These are phyloP conservation scores for Paramecium caudatum DNA, from an alignment of 73 alveolate genomes.

Conservation along the genomic window DNA sequence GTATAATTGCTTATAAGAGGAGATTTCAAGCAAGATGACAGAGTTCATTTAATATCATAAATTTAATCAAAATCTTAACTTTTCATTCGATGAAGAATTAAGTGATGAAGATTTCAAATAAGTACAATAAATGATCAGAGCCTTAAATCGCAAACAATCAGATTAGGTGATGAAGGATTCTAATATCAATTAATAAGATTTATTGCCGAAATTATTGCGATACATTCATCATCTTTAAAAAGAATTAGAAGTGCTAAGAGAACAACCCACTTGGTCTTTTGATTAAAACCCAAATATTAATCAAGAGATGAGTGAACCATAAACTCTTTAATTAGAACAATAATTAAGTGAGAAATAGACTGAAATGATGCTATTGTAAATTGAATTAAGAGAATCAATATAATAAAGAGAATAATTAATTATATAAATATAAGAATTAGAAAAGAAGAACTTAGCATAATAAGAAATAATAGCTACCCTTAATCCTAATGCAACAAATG, in stretches of 20 bases:
- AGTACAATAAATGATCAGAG: background rate
- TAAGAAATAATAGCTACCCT: background rate
- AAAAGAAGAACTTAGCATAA: background rate
- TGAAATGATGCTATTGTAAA: background rate
- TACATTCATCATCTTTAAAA: slow-evolving; percentile 13
- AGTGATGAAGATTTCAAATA: background rate
- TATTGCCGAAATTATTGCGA: background rate
- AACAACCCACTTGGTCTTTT: slow-evolving; percentile 30
- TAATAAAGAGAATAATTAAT: background rate
- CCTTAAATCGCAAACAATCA: slow-evolving; percentile 10
- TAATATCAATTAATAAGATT: background rate
- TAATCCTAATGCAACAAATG: too few species aligned
- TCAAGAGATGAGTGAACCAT: background rate
- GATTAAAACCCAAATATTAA: background rate
- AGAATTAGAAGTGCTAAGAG: slow-evolving; percentile 34
- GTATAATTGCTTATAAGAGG: too few species aligned
- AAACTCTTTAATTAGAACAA: background rate
- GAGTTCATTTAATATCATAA: too few species aligned
- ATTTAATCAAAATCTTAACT: too few species aligned
- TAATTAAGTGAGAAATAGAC: background rate
- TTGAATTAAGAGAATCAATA: background rate
- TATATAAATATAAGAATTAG: background rate
- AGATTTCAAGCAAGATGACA: too few species aligned
- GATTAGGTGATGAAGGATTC: background rate
- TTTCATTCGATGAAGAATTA: slow-evolving; percentile 32